These are phyloP conservation scores for Chrysanthemum seticuspe DNA, from an alignment of 129 eudicot species.

Conservation along the genomic window DNA sequence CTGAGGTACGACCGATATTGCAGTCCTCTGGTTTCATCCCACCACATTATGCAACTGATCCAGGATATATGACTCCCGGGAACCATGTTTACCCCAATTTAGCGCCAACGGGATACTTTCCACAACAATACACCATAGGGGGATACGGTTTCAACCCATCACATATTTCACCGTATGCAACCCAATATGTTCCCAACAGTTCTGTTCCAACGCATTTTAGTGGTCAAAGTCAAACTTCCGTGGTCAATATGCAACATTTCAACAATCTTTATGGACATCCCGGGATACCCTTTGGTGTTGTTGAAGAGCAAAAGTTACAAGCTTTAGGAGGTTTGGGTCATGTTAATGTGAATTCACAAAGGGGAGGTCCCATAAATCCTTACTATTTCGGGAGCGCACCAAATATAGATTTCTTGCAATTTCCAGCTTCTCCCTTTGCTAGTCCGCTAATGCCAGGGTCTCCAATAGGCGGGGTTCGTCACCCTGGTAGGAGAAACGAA, in stretches of 20 bases:
- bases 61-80: conserved; percentile 31
- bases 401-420: conserved; percentile 39
- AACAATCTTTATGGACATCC: conserved; percentile 50
- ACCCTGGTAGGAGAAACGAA: conserved; percentile 48
- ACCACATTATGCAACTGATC: conserved; percentile 34
- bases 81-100: conserved; percentile 30
- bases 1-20: conserved; percentile 28
- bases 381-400: conserved; percentile 41
- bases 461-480: conserved; percentile 33
- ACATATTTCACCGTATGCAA: conserved; percentile 42
- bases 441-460: conserved; percentile 50
- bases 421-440: conserved; percentile 38
- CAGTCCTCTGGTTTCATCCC: conserved; percentile 32
- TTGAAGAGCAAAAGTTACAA: conserved; percentile 35
- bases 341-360: conserved; percentile 35
- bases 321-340: conserved; percentile 36
- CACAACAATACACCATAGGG: conserved; percentile 51
- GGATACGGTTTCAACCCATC: conserved; percentile 43
- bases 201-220: conserved; percentile 39
- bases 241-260: conserved; percentile 36
- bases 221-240: conserved; percentile 38
- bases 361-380: conserved; percentile 29
- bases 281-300: conserved; percentile 30
- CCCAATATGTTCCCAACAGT: conserved; percentile 41
- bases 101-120: conserved; percentile 39